A percentile compares a stretch with the other conserved stretches of the same genome.
Evolutionary conservation across 140 eudicot genomes (phyloP).

Genomic region (Stevia rebaudiana): DNA sequence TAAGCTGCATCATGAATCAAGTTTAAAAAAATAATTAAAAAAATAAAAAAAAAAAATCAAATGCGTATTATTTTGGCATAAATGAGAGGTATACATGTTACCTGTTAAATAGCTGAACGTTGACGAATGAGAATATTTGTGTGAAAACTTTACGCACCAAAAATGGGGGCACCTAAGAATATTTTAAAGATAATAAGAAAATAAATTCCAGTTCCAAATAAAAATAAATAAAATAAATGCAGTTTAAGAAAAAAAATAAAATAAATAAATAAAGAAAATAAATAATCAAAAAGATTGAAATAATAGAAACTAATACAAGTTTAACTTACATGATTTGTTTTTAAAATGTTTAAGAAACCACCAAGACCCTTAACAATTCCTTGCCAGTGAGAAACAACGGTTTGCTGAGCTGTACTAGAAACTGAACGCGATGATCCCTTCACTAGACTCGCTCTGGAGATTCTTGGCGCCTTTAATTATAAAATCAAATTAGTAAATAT

Average conservation of each 20-base stretch:
- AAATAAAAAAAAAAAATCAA: background rate
- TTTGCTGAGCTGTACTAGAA: conserved; percentile 80
- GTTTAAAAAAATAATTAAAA: background rate
- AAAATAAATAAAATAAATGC: no score
- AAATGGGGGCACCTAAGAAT: conserved; percentile 79
- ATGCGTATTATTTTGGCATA: conserved; percentile 7
- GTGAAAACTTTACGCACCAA: conserved; percentile 93
- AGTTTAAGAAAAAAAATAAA: no score
- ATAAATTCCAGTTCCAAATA: no score
- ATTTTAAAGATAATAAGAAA: background rate
- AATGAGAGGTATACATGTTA: conserved; percentile 27
- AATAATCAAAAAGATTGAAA: background rate
- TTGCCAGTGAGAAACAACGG: conserved; percentile 96
- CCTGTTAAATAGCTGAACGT: conserved; percentile 97
- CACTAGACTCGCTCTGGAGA: conserved; percentile 93
- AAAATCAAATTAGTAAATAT: conserved; percentile 9
- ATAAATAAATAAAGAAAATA: no score
- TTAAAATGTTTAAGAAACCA: conserved; percentile 60
- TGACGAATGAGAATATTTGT: conserved; percentile 92
- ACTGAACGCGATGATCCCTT: conserved; percentile 91
- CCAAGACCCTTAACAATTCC: conserved; percentile 88
- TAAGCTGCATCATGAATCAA: conserved; percentile 49
- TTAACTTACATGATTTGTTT: conserved; percentile 73
- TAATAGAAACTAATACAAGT: conserved; percentile 7
- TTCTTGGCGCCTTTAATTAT: conserved; percentile 76